phyloP scores from a whole-genome alignment of 768 basidiomycete species.

The Xerocomellus intermedius region DNA sequence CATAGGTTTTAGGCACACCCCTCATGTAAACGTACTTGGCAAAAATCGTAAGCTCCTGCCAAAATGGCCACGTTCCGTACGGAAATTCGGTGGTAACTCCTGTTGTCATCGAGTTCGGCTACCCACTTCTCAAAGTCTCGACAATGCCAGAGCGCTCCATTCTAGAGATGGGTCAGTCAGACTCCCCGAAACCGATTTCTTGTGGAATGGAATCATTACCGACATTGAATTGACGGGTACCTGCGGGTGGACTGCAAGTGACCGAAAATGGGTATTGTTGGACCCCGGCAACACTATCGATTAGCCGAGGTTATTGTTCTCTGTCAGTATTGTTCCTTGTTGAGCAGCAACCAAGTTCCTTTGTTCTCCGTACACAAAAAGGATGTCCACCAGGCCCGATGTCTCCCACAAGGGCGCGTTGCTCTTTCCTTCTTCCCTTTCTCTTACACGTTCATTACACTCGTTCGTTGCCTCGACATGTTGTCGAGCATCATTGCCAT shows the following conservation, averaged over 20 bases:
- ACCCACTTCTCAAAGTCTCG: background rate
- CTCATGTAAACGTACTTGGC: conserved; percentile 13
- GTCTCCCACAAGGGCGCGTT: conserved; percentile 14
- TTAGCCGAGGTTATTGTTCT: conserved; percentile 28
- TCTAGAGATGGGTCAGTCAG: background rate
- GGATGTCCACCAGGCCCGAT: conserved; percentile 15
- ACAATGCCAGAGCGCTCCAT: background rate
- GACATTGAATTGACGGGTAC: too few species aligned
- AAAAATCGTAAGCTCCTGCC: background rate
- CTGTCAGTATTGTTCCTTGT: conserved; percentile 22
- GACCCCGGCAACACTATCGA: background rate
- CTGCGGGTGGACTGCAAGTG: too few species aligned
- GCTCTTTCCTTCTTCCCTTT: conserved; percentile 23
- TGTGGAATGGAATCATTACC: background rate
- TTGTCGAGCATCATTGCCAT: conserved; percentile 38
- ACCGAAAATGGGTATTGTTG: conserved; percentile 5
- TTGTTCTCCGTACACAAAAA: conserved; percentile 33
- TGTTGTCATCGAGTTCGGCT: background rate
- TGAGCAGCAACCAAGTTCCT: conserved; percentile 20
- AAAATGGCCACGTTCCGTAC: background rate
- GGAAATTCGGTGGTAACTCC: background rate
- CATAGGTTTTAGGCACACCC: background rate
- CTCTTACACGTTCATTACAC: conserved; percentile 19
- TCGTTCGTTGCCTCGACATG: conserved; percentile 36
- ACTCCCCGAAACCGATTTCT: background rate